Evolutionary conservation across 116 monocot genomes (phyloP).

Genomic region (Dioscorea cayenensis): DNA sequence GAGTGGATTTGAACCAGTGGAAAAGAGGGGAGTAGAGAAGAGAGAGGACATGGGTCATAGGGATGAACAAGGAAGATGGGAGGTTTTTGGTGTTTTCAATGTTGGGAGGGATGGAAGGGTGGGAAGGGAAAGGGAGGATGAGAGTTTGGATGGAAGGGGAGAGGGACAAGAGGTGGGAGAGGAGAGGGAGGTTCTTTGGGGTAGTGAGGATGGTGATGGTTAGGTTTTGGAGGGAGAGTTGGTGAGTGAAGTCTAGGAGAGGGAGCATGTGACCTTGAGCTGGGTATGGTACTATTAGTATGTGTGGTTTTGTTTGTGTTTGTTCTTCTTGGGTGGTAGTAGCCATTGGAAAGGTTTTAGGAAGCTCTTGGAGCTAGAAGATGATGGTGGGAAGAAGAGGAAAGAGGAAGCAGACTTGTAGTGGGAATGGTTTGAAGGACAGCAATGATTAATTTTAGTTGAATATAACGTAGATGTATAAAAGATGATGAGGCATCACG

Average conservation of each 20-base stretch:
- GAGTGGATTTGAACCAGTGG: constrained; percentile 25
- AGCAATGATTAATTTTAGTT: too few species aligned
- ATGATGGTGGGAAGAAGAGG: too few species aligned
- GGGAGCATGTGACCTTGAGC: constrained; percentile 28
- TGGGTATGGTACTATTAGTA: constrained; percentile 24
- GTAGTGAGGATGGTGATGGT: constrained; percentile 43
- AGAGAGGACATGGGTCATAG: constrained; percentile 15
- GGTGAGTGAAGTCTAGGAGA: constrained; percentile 22
- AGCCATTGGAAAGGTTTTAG: neutral
- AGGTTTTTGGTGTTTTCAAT: constrained; percentile 25
- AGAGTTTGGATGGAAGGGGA: constrained; percentile 27
- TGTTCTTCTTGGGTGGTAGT: neutral
- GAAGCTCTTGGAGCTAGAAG: too few species aligned
- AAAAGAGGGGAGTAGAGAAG: constrained; percentile 31
- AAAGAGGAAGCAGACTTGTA: too few species aligned
- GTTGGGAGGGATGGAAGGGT: constrained; percentile 19
- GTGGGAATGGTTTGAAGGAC: too few species aligned
- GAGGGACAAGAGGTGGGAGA: constrained; percentile 27
- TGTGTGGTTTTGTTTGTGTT: neutral
- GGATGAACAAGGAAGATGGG: neutral
- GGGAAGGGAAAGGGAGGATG: constrained; percentile 36
- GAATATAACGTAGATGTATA: too few species aligned
- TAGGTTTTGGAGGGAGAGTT: constrained; percentile 22
- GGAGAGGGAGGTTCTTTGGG: constrained; percentile 31
- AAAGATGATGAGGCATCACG: too few species aligned